Base-by-base conservation (phyloP, 306 rosid species). In the Delonix regia region DNA sequence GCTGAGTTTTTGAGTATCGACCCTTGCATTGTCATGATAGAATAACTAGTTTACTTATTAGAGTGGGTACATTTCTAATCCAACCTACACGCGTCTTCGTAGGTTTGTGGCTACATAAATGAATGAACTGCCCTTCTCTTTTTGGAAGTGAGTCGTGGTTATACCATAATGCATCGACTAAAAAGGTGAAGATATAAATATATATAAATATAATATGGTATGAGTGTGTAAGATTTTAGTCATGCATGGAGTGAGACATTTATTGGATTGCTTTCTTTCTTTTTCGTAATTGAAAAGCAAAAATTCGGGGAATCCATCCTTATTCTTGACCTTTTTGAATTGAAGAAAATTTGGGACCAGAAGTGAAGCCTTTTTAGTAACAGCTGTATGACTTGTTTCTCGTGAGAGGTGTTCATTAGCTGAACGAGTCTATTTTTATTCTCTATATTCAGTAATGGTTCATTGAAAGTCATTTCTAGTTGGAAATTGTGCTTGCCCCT, bases 21-120 rank as follows among this genome's bases (percentile, higher is more conserved):
- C 51, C 0, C 16, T 3, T 14, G 51, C 10, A 42, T 13, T 42
- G 12, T 42, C 3, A 42, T 42, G 14, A 3, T 42, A 9, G 47
- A 42, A 42, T 42, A 42, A 42, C 12, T 42, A 22, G 36, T 64
- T 65, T 64, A 12, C 66, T 14, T 36, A 49, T 65, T 45, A 33
- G 49, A 52, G 66, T 36, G 61, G 44, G 42, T 78, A 34, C 48
- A 52, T 51, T 51, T 51, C 25, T 12, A 19, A 53, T 52, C 75
- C 49, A 69, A 45, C 56, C 61, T 52, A 9, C 7, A 13, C 2
- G 9, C 9, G 2, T 41, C 45, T 8, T 39, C 44, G 7, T 7
- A 5, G 44, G 44, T 39, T 39, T 39, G 7, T 39, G 7, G 7
- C 7, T 41, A 9, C 11, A 8, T 65, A 65, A 53, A 34, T 44